Evolutionary conservation across 2,329 filamentous ascomycete genomes (phyloP).

Genomic region (Cladosporium sp.): DNA sequence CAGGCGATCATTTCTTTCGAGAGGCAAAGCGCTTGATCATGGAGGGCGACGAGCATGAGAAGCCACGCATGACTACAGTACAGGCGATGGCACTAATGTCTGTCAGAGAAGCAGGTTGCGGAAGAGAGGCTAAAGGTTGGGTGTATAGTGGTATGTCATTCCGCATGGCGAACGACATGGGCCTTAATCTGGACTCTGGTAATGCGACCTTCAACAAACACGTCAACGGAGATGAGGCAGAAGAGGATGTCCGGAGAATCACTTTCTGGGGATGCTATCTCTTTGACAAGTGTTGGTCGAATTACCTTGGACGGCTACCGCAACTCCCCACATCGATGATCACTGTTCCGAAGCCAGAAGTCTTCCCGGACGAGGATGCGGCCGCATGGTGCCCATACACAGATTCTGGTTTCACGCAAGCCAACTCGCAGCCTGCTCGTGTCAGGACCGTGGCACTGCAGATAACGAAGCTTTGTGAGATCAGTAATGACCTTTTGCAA

Average conservation of each 20-base stretch:
- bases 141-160: conserved; percentile 98
- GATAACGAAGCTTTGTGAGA: conserved; percentile 80
- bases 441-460: conserved; percentile 79
- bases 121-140: conserved; percentile 92
- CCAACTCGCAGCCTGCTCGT: conserved; percentile 72
- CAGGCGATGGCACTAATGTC: conserved; percentile 95
- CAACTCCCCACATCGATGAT: conserved; percentile 76
- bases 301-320: conserved; percentile 87
- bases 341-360: conserved; percentile 82
- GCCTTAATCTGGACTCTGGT: conserved; percentile 77
- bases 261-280: conserved; percentile 98
- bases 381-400: conserved; percentile 85
- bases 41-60: conserved; percentile 90
- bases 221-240: conserved; percentile 60
- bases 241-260: conserved; percentile 82
- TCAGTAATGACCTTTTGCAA: conserved; percentile 82
- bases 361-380: conserved; percentile 83
- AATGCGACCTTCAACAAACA: conserved; percentile 52
- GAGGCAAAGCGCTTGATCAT: conserved; percentile 87
- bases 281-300: conserved; percentile 99
- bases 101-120: conserved; percentile 90
- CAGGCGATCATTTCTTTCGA: conserved; percentile 92
- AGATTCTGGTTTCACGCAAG: conserved; percentile 71
- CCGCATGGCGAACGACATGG: conserved; percentile 92
- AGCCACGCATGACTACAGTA: conserved; percentile 80